A percentile compares a stretch with the other conserved stretches of the same genome.
Conservation (phyloP, 495 filamentous ascomycete genomes). For the Tuber indicum region DNA sequence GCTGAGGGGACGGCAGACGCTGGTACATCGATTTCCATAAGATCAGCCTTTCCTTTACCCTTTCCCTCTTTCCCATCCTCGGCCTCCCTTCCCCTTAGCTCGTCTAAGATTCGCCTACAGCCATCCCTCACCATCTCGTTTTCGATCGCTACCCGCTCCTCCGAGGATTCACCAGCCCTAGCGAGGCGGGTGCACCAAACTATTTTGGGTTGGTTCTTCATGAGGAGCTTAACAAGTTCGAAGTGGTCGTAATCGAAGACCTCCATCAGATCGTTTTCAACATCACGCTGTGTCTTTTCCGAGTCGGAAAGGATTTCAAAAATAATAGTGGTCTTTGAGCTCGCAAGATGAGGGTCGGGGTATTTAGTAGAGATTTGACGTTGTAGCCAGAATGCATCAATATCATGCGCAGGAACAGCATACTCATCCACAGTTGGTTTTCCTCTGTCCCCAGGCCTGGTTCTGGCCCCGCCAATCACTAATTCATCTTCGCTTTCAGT, state of each 20-base stretch:
- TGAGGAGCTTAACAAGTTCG: slow-evolving; percentile 85
- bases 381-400: slow-evolving; percentile 97
- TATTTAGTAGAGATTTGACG: slow-evolving; percentile 83
- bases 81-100: slow-evolving; percentile 61
- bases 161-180: slow-evolving; percentile 68
- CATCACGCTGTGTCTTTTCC: slow-evolving; percentile 76
- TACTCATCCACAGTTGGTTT: slow-evolving; percentile 52
- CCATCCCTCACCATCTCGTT: slow-evolving; percentile 83
- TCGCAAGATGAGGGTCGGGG: slow-evolving; percentile 80
- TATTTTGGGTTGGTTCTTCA: slow-evolving; percentile 82
- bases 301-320: slow-evolving; percentile 80
- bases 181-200: slow-evolving; percentile 93
- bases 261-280: slow-evolving; percentile 97
- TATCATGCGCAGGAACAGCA: slow-evolving; percentile 69
- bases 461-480: slow-evolving; percentile 63
- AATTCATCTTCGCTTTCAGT: slow-evolving; percentile 60
- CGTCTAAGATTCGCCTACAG: slow-evolving; percentile 77
- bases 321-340: slow-evolving; percentile 75
- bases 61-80: slow-evolving; percentile 61
- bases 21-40: slow-evolving; percentile 87
- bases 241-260: slow-evolving; percentile 96
- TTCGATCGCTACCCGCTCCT: slow-evolving; percentile 71
- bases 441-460: slow-evolving; percentile 42
- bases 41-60: slow-evolving; percentile 70
- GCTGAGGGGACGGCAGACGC: slow-evolving; percentile 41